Conservation (phyloP, 805 yeast species). For the Saccharomyces cerevisiae region DNA sequence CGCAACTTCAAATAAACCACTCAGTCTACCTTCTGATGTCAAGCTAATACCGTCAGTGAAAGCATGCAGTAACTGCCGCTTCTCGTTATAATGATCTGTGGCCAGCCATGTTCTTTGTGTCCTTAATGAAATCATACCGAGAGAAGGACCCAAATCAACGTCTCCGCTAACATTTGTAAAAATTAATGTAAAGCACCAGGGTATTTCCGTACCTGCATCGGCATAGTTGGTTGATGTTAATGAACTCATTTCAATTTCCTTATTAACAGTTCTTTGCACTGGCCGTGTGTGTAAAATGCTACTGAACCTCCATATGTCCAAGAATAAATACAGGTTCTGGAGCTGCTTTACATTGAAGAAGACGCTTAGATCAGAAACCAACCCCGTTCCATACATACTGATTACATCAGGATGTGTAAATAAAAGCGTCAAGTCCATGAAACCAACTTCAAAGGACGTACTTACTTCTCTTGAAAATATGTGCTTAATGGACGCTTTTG, state of each 20-base stretch:
- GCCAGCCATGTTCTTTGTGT: conserved; percentile 61
- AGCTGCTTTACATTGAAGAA: conserved; percentile 74
- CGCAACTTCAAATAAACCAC: conserved; percentile 52
- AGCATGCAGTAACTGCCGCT: conserved; percentile 62
- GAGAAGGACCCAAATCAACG: conserved; percentile 75
- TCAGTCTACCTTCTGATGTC: conserved; percentile 66
- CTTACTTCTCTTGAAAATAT: conserved; percentile 84
- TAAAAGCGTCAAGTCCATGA: conserved; percentile 41
- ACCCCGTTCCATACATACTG: conserved; percentile 42
- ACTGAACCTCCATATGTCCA: conserved; percentile 71
- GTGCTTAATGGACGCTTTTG: conserved; percentile 75
- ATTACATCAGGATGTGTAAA: conserved; percentile 36
- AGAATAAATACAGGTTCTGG: conserved; percentile 77
- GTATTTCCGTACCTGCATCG: conserved; percentile 41
- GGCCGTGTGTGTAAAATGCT: conserved; percentile 21
- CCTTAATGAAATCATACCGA: conserved; percentile 54
- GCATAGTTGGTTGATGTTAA: conserved; percentile 23
- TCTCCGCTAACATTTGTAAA: conserved; percentile 44
- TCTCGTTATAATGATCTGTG: conserved; percentile 54
- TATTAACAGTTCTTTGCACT: not conserved
- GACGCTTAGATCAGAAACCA: conserved; percentile 47
- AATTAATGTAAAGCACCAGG: conserved; percentile 61
- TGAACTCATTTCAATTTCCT: conserved; percentile 44
- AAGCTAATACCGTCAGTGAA: conserved; percentile 49
- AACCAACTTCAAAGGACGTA: conserved; percentile 51